Evolutionary conservation across 176 grass and related monocot species (phyloP).

Genomic region (Ananas comosus): DNA sequence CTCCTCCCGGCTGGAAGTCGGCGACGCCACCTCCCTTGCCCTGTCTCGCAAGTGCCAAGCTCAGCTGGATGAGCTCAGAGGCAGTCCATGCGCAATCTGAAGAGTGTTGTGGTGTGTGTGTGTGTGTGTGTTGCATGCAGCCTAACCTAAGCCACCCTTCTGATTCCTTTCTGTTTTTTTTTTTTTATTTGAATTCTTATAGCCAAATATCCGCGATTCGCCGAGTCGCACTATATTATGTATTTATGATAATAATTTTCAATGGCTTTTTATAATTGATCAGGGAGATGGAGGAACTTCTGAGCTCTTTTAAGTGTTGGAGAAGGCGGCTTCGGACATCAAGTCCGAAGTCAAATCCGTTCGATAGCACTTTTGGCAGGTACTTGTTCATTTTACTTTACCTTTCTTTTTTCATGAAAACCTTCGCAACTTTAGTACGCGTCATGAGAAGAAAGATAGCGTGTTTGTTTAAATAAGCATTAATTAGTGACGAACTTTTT

Average conservation of each 20-base stretch:
- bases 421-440: neutral
- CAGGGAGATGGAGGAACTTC: slow-evolving; percentile 6
- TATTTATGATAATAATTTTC: too few relatives aligned
- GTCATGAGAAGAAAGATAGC: neutral
- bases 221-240: too few relatives aligned
- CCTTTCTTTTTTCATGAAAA: neutral
- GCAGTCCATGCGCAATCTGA: slow-evolving; percentile 15
- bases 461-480: neutral
- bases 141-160: neutral
- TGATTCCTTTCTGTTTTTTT: too few relatives aligned
- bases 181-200: neutral
- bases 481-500: neutral
- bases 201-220: too few relatives aligned
- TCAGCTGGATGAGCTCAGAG: slow-evolving; percentile 5
- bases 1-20: slow-evolving; percentile 55
- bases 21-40: slow-evolving; percentile 29
- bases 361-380: neutral
- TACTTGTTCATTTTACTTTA: neutral
- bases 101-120: slow-evolving; percentile 15
- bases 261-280: neutral
- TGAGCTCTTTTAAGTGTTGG: slow-evolving; percentile 4
- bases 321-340: neutral
- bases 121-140: too few relatives aligned
- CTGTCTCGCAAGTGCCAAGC: slow-evolving; percentile 7
- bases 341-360: neutral